A percentile compares a stretch with the other conserved stretches of the same genome.
These are phyloP conservation scores for Linum tenue DNA, from an alignment of 345 rosid species.

Conservation along the genomic window DNA sequence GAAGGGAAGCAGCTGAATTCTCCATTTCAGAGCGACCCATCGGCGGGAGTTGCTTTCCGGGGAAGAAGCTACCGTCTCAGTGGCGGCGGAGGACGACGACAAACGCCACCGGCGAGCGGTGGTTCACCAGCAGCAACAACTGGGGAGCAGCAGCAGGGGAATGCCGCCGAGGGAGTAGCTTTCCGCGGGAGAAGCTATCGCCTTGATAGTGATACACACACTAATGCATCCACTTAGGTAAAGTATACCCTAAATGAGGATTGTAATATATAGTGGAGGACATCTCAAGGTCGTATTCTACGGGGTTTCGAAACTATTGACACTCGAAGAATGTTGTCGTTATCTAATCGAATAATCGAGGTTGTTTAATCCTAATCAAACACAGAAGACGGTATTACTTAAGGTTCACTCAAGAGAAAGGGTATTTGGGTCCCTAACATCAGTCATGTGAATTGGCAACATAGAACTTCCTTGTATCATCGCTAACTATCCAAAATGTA, in stretches of 20 bases:
- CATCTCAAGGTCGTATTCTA: too few relatives aligned
- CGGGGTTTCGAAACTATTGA: too few relatives aligned
- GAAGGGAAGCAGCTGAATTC: conserved; percentile 39
- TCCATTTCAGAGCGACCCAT: conserved; percentile 32
- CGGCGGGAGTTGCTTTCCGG: conserved; percentile 37
- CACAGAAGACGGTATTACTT: too few relatives aligned
- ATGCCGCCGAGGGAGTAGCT: conserved; percentile 23
- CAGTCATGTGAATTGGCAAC: too few relatives aligned
- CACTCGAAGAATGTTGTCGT: too few relatives aligned
- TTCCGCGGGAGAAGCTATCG: conserved; percentile 39
- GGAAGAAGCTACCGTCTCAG: conserved; percentile 42
- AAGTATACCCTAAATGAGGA: too few relatives aligned
- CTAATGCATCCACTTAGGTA: neutral
- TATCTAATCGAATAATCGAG: too few relatives aligned
- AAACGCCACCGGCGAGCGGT: conserved; percentile 1
- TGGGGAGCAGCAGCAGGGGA: conserved; percentile 7
- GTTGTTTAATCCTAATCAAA: too few relatives aligned
- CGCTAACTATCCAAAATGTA: neutral
- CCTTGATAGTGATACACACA: conserved; percentile 12
- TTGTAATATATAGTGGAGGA: too few relatives aligned
- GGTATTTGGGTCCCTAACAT: too few relatives aligned
- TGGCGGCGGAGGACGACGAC: neutral
- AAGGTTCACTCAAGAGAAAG: too few relatives aligned
- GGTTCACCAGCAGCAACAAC: neutral
- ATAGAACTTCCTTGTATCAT: neutral